A percentile compares a stretch with the other conserved stretches of the same genome.
Conservation (phyloP, 805 yeast genomes). For the Candida anglica region DNA sequence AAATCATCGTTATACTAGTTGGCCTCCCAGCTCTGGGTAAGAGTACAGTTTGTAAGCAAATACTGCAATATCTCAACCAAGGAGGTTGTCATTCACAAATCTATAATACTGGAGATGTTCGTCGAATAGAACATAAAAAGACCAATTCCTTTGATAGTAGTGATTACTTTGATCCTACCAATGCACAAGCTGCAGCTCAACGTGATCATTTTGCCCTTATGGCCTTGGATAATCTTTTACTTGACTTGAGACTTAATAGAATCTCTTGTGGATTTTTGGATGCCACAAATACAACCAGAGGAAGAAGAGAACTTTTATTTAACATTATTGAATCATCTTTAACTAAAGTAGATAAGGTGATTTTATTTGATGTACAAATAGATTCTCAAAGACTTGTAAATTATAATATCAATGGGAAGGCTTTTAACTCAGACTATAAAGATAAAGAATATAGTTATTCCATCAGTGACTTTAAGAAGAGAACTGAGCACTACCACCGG, state of each 20-base stretch:
- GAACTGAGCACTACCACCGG: constrained; percentile 49
- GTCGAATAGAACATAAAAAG: constrained; percentile 28
- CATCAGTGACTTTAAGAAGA: constrained; percentile 53
- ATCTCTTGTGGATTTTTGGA: constrained; percentile 38
- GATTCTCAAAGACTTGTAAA: constrained; percentile 47
- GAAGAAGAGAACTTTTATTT: constrained; percentile 30
- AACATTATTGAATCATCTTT: constrained; percentile 15
- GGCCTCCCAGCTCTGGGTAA: constrained; percentile 43
- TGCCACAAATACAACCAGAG: constrained; percentile 39
- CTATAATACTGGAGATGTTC: constrained; percentile 51
- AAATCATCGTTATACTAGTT: constrained; percentile 27
- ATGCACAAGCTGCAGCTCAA: constrained; percentile 23
- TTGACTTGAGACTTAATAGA: constrained; percentile 20
- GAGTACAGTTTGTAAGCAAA: constrained; percentile 33
- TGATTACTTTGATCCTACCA: constrained; percentile 37
- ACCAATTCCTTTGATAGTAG: constrained; percentile 22
- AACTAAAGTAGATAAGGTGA: constrained; percentile 29
- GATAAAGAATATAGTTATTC: constrained; percentile 50
- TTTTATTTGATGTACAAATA: constrained; percentile 60
- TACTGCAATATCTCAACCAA: constrained; percentile 24
- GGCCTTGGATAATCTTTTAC: constrained; percentile 26
- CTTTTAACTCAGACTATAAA: constrained; percentile 58
- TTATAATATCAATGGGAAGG: constrained; percentile 62
- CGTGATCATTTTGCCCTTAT: constrained; percentile 34
- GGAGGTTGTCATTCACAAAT: constrained; percentile 22